Evolutionary conservation across 129 eudicot genomes (phyloP).

Genomic region (Artemisia argyi): DNA sequence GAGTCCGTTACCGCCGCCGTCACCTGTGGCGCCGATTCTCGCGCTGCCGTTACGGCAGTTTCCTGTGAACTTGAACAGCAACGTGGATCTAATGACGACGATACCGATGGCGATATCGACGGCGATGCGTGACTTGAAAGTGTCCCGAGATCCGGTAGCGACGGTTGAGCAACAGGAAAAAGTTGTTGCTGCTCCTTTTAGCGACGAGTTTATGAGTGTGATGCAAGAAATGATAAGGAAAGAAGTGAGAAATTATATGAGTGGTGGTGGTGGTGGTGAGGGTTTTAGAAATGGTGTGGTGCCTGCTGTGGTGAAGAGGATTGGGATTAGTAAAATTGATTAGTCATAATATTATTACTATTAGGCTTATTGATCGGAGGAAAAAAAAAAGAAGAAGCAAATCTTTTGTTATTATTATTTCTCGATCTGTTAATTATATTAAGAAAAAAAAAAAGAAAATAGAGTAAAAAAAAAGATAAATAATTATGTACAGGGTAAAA

Average conservation of each 20-base stretch:
- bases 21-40: constrained; percentile 18
- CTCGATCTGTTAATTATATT: constrained; percentile 28
- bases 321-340: constrained; percentile 77
- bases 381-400: constrained; percentile 16
- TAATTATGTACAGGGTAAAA: constrained; percentile 29
- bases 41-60: constrained; percentile 32
- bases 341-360: constrained; percentile 25
- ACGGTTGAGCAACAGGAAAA: constrained; percentile 32
- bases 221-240: constrained; percentile 89
- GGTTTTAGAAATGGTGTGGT: constrained; percentile 46
- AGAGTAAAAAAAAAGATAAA: constrained; percentile 8
- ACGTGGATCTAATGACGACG: constrained; percentile 25
- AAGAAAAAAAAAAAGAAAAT: background rate
- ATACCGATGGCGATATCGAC: constrained; percentile 43
- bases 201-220: constrained; percentile 64
- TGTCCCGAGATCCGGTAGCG: constrained; percentile 26
- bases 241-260: constrained; percentile 82
- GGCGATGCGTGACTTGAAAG: constrained; percentile 33
- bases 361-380: constrained; percentile 21
- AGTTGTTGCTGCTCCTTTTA: constrained; percentile 47
- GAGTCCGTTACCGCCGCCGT: constrained; percentile 29
- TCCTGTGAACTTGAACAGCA: constrained; percentile 22
- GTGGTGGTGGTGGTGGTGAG: constrained; percentile 40
- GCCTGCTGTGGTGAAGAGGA: constrained; percentile 57
- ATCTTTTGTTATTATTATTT: constrained; percentile 26